Percentiles rank a stretch among this genome's conserved stretches.
Evolutionary conservation across 352 stramenopile species (phyloP).

Genomic region (Phytopythium vexans): DNA sequence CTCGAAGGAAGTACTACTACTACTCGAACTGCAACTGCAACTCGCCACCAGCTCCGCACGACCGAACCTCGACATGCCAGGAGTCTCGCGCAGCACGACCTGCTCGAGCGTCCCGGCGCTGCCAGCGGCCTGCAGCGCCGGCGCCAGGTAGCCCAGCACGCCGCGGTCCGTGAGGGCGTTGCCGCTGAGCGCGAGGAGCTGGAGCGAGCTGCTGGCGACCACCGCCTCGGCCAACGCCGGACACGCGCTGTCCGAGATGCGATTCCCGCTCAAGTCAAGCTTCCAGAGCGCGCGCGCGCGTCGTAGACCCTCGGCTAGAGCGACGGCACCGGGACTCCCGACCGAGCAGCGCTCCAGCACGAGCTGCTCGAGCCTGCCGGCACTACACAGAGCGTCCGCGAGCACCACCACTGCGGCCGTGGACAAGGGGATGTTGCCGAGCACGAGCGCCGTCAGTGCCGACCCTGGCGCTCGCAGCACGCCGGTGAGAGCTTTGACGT

Average conservation of each 20-base stretch:
- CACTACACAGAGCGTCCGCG: slow-evolving; percentile 39
- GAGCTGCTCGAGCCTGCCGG: slow-evolving; percentile 60
- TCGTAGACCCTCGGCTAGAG: slow-evolving; percentile 43
- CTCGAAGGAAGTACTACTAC: too few relatives aligned
- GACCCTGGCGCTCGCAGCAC: slow-evolving; percentile 22
- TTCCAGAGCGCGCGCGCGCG: slow-evolving; percentile 63
- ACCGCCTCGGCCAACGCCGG: slow-evolving; percentile 31
- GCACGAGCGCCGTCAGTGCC: slow-evolving; percentile 49
- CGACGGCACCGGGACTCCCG: slow-evolving; percentile 42
- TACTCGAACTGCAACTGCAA: too few relatives aligned
- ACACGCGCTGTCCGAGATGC: slow-evolving; percentile 53
- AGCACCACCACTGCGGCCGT: slow-evolving; percentile 35
- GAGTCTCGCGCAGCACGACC: slow-evolving; percentile 47
- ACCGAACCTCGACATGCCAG: slow-evolving; percentile 32
- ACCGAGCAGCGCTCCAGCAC: slow-evolving; percentile 64
- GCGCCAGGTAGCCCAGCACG: slow-evolving; percentile 42
- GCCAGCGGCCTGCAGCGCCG: slow-evolving; percentile 30
- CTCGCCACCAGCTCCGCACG: slow-evolving; percentile 14
- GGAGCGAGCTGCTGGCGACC: slow-evolving; percentile 27
- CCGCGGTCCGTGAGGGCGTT: slow-evolving; percentile 61
- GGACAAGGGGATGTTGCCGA: slow-evolving; percentile 48
- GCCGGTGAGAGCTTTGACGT: slow-evolving; percentile 27
- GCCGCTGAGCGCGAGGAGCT: slow-evolving; percentile 42
- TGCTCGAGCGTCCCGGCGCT: slow-evolving; percentile 29
- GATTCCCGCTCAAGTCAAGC: slow-evolving; percentile 67